Evolutionary conservation across 2,329 filamentous ascomycete species (phyloP), one percentile per base, ranked within the genome.

Genomic region (Phoma sp.): DNA sequence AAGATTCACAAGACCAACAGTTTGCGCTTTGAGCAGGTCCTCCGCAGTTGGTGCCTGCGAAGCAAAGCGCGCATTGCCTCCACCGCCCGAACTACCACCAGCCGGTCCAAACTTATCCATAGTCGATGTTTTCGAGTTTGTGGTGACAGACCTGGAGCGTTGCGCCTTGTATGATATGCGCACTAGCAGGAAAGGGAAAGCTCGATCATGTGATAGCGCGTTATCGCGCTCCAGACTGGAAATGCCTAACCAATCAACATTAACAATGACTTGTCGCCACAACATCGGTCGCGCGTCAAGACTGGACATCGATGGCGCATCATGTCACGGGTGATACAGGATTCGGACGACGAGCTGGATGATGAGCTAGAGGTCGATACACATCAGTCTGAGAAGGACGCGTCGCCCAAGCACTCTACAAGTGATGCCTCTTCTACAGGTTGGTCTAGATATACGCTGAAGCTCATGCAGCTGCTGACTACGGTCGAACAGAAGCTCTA

Each of bases 1-100:
- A 38, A 97, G 87, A 53, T 90, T 86, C 47, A 98, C 93, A 2
- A 99, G 87, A 36, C 95, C 95, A 62, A 97, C 92, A 0, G 91
- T 96, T 69, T 91, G 87, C 48, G 86, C 90, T 56, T 93, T 93
- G 42, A 96, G 82, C 11, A 91, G 82, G 69, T 96, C 88, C 73
- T 93, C 86, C 1, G 90, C 89, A 1, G 89, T 89, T 63, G 88
- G 82, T 59, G 87, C 88, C 69, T 93, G 89, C 37, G 88, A 82
- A 1, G 87, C 88, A 76, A 96, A 96, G 58, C 89, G 86, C 11
- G 79, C 76, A 51, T 78, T 36, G 72, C 79, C 25, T n/a, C 61
- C 60, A 32, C 55, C 63, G 43, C 55, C 60, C 7, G 63, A 59
- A 22, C 59, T 47, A 13, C 69, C 60, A 51, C 51, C 57, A 14